phyloP scores from a whole-genome alignment of 352 stramenopile genomes.

The Phytophthora fragariae region DNA sequence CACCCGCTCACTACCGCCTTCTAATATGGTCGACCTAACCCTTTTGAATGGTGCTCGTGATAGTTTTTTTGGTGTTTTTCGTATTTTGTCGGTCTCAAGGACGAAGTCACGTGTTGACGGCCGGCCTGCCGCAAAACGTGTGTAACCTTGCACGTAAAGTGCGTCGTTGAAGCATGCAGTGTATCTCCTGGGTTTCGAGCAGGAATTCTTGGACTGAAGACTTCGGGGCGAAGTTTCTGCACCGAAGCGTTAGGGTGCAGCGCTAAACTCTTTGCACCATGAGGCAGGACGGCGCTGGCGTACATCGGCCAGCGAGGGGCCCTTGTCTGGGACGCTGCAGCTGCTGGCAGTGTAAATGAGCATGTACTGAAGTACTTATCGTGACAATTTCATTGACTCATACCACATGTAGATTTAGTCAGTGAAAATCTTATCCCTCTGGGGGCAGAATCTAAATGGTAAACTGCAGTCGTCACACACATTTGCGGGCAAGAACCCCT shows the following conservation, averaged over 20 bases:
- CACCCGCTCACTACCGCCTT: too few species aligned
- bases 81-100: neutral
- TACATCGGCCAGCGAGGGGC: neutral
- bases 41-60: too few species aligned
- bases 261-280: constrained; percentile 5
- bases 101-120: constrained; percentile 15
- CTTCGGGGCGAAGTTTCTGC: constrained; percentile 15
- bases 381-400: neutral
- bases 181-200: constrained; percentile 19
- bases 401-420: neutral
- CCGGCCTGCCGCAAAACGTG: constrained; percentile 24
- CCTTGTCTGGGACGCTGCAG: neutral
- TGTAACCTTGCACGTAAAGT: constrained; percentile 31
- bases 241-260: constrained; percentile 6
- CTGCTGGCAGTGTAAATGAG: neutral
- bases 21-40: too few species aligned
- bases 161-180: constrained; percentile 16
- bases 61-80: too few species aligned
- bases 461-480: too few species aligned
- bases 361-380: neutral
- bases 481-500: too few species aligned
- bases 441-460: neutral
- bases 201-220: constrained; percentile 12
- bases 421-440: constrained; percentile 9
- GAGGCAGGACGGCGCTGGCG: constrained; percentile 21